Base-by-base conservation (phyloP, 805 yeast genomes). In the Debaryomyces hansenii region DNA sequence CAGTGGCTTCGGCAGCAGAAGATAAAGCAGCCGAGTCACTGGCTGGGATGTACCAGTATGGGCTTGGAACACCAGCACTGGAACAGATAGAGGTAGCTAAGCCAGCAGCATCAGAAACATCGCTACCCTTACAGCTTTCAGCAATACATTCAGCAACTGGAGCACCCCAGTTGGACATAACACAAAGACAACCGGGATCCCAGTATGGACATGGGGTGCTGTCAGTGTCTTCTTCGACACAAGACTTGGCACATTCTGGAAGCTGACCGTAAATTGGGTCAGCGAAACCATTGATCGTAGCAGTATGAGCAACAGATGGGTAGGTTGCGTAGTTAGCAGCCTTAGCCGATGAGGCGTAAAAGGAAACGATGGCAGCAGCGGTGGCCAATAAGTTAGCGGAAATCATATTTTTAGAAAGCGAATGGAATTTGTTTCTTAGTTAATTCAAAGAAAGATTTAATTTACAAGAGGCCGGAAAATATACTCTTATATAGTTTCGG, bases 121-220 rank as follows among this genome's bases (percentile, higher is more conserved):
- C 63, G 15, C 47, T 39, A 49, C 74, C 74, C 18, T 47, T 34
- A 45, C 79, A 72, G 24, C 67, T 69, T 18, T 52, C 51, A 29
- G 61, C 69, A 32, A 76, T 68, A 65, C 77, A 71, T 44, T 63
- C 54, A 41, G 69, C 75, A 27, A 71, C 66, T 4, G 48, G 50
- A 24, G 64, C 63, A 33, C 58, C 60, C 60, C 66, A 71, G 37
- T 52, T 51, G 36, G 71, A 58, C 67, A 71, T 70, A 37, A 69
- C 72, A 66, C 77, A 71, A 45, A 71, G 64, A 59, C 77, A 71
- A 20, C 77, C 77, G 40, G 75, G 64, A 54, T 71, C 77, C 75
- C 75, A 71, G 64, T 69, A 69, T 40, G 77, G 77, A 50, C 77
- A 71, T 40, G 75, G 75, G 16, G 74, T 68, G 37, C 55, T 51